Evolutionary conservation across 495 filamentous ascomycete species (phyloP).

Genomic region (Talaromyces adpressus): DNA sequence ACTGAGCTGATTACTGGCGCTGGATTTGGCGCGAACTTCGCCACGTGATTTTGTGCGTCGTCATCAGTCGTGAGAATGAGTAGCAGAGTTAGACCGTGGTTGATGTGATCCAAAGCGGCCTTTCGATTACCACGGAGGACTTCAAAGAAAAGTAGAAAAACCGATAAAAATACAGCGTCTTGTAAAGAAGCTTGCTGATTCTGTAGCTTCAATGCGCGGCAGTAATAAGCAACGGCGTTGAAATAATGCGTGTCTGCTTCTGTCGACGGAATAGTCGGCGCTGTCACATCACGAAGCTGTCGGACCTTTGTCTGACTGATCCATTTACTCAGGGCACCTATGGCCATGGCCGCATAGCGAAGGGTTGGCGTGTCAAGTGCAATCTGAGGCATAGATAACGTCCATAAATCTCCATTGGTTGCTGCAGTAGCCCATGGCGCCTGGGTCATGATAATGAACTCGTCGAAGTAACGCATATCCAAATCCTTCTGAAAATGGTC

Average conservation of each 20-base stretch:
- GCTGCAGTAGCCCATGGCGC: neutral
- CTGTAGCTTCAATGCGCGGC: neutral
- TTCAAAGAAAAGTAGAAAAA: neutral
- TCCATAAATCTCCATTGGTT: neutral
- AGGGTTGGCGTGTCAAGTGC: neutral
- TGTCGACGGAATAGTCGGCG: neutral
- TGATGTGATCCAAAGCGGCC: conserved; percentile 4
- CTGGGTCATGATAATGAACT: neutral
- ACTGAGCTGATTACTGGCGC: neutral
- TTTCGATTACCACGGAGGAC: neutral
- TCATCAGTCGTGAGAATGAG: neutral
- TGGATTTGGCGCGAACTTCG: neutral
- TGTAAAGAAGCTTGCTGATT: conserved; percentile 1
- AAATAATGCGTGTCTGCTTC: conserved; percentile 5
- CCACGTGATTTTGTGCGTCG: neutral
- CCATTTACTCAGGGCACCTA: conserved; percentile 2
- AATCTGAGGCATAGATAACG: neutral
- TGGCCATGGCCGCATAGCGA: conserved; percentile 2
- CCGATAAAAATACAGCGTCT: neutral
- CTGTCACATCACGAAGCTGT: neutral
- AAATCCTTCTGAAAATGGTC: neutral
- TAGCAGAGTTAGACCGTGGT: conserved; percentile 1
- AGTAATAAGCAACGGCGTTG: conserved; percentile 2
- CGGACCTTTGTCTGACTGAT: neutral
- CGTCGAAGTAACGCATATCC: neutral